phyloP scores from a whole-genome alignment of 108 stramenopile genomes.

The Thalassiosira profunda region DNA sequence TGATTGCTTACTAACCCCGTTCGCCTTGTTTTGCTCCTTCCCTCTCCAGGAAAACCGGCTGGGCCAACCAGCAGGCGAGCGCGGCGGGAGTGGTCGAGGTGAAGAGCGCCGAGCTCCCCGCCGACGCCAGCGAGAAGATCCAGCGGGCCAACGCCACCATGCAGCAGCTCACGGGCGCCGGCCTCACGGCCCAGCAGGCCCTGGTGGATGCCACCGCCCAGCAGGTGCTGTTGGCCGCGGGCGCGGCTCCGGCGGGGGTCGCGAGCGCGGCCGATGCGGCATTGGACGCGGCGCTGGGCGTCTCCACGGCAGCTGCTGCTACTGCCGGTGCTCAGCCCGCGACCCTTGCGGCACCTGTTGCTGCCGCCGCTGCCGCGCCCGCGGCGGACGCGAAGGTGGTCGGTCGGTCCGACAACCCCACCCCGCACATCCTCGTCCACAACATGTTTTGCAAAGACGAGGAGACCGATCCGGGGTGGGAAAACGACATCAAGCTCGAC shows the following conservation, averaged over 20 bases:
- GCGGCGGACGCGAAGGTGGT: no score
- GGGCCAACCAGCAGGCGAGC: conserved; percentile 73
- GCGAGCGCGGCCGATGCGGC: conserved; percentile 51
- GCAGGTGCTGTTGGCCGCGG: conserved; percentile 38
- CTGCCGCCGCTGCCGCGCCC: conserved; percentile 5
- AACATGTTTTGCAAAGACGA: conserved; percentile 96
- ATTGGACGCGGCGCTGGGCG: conserved; percentile 44
- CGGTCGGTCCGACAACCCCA: conserved; percentile 45
- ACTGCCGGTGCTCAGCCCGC: conserved; percentile 45
- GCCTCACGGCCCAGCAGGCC: conserved; percentile 37
- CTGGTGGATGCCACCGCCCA: conserved; percentile 35
- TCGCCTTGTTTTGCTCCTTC: background rate
- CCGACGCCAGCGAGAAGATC: conserved; percentile 70
- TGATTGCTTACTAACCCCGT: conserved; percentile 11
- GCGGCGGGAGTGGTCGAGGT: conserved; percentile 59
- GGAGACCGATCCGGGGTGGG: conserved; percentile 93
- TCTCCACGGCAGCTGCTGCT: conserved; percentile 11
- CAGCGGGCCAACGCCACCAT: conserved; percentile 60
- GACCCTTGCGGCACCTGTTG: conserved; percentile 9
- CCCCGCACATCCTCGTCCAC: conserved; percentile 75
- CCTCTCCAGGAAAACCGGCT: conserved; percentile 79
- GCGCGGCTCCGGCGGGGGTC: conserved; percentile 46
- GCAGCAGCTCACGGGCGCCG: conserved; percentile 54
- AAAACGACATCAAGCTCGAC: conserved; percentile 89
- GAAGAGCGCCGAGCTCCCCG: conserved; percentile 70